Conservation (phyloP, 257 asterid species). For the Galeopsis tetrahit region DNA sequence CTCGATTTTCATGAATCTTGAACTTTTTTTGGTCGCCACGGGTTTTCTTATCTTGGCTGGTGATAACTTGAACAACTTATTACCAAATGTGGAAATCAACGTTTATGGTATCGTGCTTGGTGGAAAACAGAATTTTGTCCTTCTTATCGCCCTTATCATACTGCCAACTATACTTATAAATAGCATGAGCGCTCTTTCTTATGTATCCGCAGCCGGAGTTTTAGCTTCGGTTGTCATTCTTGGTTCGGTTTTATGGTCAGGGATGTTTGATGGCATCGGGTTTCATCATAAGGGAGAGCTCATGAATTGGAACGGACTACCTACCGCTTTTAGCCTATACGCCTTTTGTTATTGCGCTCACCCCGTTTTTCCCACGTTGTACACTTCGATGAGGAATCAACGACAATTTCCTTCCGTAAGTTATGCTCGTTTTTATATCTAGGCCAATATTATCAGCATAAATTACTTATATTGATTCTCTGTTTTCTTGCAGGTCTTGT, state of each 20-base stretch:
- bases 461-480: too few relatives aligned
- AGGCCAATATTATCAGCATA: too few relatives aligned
- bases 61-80: constrained; percentile 52
- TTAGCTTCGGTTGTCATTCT: constrained; percentile 55
- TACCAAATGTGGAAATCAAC: constrained; percentile 37
- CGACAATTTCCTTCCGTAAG: constrained; percentile 56
- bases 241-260: constrained; percentile 55
- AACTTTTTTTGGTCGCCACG: constrained; percentile 70
- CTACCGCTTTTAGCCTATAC: constrained; percentile 65
- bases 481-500: constrained; percentile 49
- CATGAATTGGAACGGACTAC: constrained; percentile 61
- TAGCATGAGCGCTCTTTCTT: constrained; percentile 55
- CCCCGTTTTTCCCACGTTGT: constrained; percentile 73
- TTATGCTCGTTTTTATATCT: too few relatives aligned
- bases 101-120: constrained; percentile 39
- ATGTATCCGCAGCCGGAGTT: constrained; percentile 67
- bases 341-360: constrained; percentile 74
- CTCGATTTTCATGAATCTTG: constrained; percentile 55
- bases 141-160: constrained; percentile 43
- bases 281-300: constrained; percentile 48
- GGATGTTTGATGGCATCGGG: constrained; percentile 46
- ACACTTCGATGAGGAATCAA: constrained; percentile 60
- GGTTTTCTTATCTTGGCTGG: constrained; percentile 68
- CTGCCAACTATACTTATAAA: constrained; percentile 63
- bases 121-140: constrained; percentile 44